phyloP scores from a whole-genome alignment of 2,329 filamentous ascomycete species.

The Colletotrichum viniferum region DNA sequence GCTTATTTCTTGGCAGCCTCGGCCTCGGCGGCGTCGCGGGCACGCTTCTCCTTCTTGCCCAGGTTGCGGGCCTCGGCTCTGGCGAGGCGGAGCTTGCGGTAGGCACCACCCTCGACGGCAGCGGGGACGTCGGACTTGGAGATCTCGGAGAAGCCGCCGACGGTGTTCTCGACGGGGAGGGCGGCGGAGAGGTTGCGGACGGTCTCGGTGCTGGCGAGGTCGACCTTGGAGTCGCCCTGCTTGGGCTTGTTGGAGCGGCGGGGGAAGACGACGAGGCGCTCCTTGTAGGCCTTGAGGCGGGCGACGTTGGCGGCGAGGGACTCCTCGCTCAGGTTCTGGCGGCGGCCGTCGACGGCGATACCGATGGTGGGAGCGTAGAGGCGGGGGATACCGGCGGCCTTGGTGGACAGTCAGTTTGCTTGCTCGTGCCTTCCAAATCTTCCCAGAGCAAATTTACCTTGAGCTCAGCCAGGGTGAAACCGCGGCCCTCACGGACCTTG shows the following conservation, averaged over 20 bases:
- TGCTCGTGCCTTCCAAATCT: not conserved
- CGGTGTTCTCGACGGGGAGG: slow-evolving; percentile 76
- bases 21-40: slow-evolving; percentile 84
- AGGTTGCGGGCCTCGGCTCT: slow-evolving; percentile 82
- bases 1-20: slow-evolving; percentile 85
- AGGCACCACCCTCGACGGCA: slow-evolving; percentile 81
- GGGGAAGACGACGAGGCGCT: slow-evolving; percentile 96
- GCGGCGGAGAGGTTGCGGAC: slow-evolving; percentile 58
- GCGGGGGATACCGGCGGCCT: slow-evolving; percentile 93
- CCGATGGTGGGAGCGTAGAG: slow-evolving; percentile 95
- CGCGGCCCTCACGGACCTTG: slow-evolving; percentile 92
- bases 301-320: slow-evolving; percentile 92
- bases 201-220: slow-evolving; percentile 69
- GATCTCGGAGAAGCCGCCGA: slow-evolving; percentile 73
- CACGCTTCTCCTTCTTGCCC: slow-evolving; percentile 92
- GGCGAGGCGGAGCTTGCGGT: slow-evolving; percentile 81
- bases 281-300: slow-evolving; percentile 97
- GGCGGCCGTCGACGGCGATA: slow-evolving; percentile 95
- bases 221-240: slow-evolving; percentile 90
- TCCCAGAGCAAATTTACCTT: slow-evolving; percentile 71
- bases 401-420: slow-evolving; percentile 38
- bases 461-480: slow-evolving; percentile 96
- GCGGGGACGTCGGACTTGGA: slow-evolving; percentile 81
- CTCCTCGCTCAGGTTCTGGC: slow-evolving; percentile 97
- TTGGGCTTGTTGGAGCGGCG: slow-evolving; percentile 93